Evolutionary conservation across 2,329 filamentous ascomycete species (phyloP), one percentile per base, ranked within the genome.

Genomic region (Ascochyta rabiei): DNA sequence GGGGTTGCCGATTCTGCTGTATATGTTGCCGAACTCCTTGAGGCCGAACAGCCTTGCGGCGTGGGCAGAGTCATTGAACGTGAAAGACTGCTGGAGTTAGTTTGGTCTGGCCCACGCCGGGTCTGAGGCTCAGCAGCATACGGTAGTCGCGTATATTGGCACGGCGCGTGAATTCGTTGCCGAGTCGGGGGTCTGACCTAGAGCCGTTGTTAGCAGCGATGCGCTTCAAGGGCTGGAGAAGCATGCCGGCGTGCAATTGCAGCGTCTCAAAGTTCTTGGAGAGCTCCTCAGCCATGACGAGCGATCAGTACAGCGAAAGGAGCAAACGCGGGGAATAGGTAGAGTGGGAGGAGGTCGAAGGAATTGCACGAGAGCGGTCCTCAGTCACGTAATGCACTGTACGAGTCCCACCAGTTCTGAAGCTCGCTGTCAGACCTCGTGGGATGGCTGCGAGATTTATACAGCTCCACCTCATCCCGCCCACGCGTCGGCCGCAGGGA

Each of bases 21-120:
- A 99, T 76, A 98, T 96, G 80, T 98, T 98, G 78, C 93, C 95
- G 69, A 91, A 89, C 79, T 98, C 92, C 81, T 98, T 96, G 76
- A 99, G 90, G 73, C 91, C 90, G 74, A 99, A 99, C 37, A 99
- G 88, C 75, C 92, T 88, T 51, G 95, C 95, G 59, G 91, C 95
- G 71, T 98, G 95, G 44, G 92, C 93, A 46, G 91, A 96, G 80
- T 98, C 91, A 85, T 98, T 89, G 85, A 99, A 99, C 48, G 86
- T 86, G 77, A 82, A 99, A 70, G 91, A 96, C 89, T 92, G 19
- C 4, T 6, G 6, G 9, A 1, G 30, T 72, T 28, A 73, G 59
- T 23, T 23, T 23, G 21, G 18, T 42, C 26, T 23, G 23, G 10
- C 26, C 18, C 8, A 28, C 38, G 3, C n/a, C 2, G 9, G 4